These are phyloP conservation scores for Cyclaneusma minus DNA, from an alignment of 2,329 filamentous ascomycete genomes.

Conservation along the genomic window DNA sequence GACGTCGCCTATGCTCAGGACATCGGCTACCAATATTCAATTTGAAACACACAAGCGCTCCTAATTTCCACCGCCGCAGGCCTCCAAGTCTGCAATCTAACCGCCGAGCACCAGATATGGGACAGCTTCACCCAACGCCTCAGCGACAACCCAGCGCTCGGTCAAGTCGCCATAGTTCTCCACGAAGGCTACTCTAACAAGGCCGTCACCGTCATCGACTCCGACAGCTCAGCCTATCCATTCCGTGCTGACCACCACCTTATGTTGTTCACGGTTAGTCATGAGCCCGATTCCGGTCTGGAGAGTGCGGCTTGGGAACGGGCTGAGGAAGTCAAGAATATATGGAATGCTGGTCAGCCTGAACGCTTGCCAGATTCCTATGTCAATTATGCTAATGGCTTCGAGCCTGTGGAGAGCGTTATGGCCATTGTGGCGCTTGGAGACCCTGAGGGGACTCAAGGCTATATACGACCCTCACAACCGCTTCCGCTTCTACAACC, in stretches of 20 bases:
- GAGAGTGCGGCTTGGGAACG: not conserved
- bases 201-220: slow-evolving; percentile 23
- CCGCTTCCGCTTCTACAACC: slow-evolving; percentile 2
- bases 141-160: no score
- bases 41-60: no score
- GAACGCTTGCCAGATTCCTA: slow-evolving; percentile 5
- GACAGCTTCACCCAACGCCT: no score
- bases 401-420: slow-evolving; percentile 6
- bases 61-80: no score
- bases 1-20: no score
- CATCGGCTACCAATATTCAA: no score
- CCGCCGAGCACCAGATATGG: no score
- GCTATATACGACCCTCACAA: slow-evolving; percentile 2
- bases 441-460: slow-evolving; percentile 3
- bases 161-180: no score
- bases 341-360: not conserved
- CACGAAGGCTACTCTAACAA: slow-evolving; percentile 35
- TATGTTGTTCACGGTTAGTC: slow-evolving; percentile 1
- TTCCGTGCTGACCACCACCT: slow-evolving; percentile 23
- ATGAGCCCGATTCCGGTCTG: slow-evolving; percentile 1
- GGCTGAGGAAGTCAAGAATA: slow-evolving; percentile 1
- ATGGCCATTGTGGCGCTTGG: slow-evolving; percentile 6
- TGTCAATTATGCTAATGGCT: slow-evolving; percentile 10
- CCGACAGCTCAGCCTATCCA: slow-evolving; percentile 25
- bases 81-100: no score